These are phyloP conservation scores for Chrysosporium keratinophilum DNA, from an alignment of 2,329 filamentous ascomycete genomes.

Conservation along the genomic window DNA sequence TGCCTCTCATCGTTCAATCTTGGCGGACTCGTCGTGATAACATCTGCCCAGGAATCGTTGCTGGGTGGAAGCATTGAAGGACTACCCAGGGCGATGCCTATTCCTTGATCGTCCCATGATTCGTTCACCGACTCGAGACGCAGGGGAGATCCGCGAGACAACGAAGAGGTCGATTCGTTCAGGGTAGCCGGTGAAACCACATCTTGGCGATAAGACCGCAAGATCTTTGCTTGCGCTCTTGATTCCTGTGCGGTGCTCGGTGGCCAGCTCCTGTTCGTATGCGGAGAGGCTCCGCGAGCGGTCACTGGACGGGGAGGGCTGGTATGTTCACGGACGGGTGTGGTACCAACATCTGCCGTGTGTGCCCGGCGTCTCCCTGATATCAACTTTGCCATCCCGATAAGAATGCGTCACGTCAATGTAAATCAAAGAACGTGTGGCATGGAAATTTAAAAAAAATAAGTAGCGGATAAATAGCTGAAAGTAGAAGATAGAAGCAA, in stretches of 20 bases:
- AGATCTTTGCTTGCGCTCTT: background rate
- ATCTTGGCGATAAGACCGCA: background rate
- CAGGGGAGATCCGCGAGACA: constrained; percentile 8
- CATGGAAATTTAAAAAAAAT: constrained; percentile 3
- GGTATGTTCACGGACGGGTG: background rate
- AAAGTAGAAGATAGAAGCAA: constrained; percentile 9
- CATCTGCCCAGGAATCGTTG: background rate
- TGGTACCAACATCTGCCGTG: constrained; percentile 12
- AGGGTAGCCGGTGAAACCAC: background rate
- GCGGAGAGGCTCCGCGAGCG: background rate
- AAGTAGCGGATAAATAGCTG: constrained; percentile 10
- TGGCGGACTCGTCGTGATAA: background rate
- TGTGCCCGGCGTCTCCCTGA: constrained; percentile 24
- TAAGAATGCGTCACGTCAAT: background rate
- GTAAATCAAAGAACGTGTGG: background rate
- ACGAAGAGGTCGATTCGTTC: background rate
- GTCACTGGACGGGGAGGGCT: background rate
- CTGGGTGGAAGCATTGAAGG: constrained; percentile 37
- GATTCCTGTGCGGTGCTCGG: background rate
- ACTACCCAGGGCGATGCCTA: constrained; percentile 66
- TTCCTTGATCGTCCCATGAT: constrained; percentile 39
- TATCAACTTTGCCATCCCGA: constrained; percentile 25
- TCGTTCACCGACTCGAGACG: constrained; percentile 15
- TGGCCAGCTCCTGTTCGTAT: background rate
- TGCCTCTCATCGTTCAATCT: background rate